phyloP scores from a whole-genome alignment of 805 yeast genomes.

The Cyberlindnera americana region DNA sequence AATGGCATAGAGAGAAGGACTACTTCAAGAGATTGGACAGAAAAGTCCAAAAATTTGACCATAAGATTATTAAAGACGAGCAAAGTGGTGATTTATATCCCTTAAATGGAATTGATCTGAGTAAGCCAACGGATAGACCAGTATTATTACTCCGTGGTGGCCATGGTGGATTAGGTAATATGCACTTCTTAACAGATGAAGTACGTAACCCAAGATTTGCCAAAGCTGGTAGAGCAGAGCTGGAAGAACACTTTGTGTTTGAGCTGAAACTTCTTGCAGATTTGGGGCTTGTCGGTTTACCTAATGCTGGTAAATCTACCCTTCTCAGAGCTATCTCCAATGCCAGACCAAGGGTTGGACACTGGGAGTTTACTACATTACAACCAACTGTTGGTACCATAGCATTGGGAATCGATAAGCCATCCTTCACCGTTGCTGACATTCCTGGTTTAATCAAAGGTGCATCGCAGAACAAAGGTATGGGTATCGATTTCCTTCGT shows the following conservation, averaged over 20 bases:
- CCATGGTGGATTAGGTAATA: constrained; percentile 91
- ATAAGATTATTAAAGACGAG: constrained; percentile 55
- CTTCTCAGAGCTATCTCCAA: constrained; percentile 79
- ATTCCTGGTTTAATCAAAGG: constrained; percentile 95
- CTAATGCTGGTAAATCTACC: constrained; percentile 96
- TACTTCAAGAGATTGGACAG: constrained; percentile 64
- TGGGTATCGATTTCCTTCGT: constrained; percentile 89
- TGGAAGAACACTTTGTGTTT: constrained; percentile 64
- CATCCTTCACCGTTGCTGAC: constrained; percentile 87
- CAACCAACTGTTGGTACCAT: constrained; percentile 93
- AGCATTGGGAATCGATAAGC: constrained; percentile 55
- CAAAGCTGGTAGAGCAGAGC: constrained; percentile 69
- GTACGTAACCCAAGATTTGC: constrained; percentile 90
- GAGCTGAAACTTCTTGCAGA: constrained; percentile 91
- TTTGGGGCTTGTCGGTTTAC: constrained; percentile 89
- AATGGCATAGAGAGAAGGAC: constrained; percentile 59
- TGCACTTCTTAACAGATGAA: constrained; percentile 83
- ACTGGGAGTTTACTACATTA: constrained; percentile 95
- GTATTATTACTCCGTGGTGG: constrained; percentile 78
- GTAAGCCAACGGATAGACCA: constrained; percentile 60
- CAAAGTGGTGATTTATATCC: constrained; percentile 68
- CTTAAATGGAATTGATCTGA: constrained; percentile 71
- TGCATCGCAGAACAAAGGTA: constrained; percentile 79
- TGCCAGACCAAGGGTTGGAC: constrained; percentile 90
- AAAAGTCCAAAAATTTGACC: constrained; percentile 64